phyloP scores from a whole-genome alignment of 139 green algal species.

The Gonium pectorale region DNA sequence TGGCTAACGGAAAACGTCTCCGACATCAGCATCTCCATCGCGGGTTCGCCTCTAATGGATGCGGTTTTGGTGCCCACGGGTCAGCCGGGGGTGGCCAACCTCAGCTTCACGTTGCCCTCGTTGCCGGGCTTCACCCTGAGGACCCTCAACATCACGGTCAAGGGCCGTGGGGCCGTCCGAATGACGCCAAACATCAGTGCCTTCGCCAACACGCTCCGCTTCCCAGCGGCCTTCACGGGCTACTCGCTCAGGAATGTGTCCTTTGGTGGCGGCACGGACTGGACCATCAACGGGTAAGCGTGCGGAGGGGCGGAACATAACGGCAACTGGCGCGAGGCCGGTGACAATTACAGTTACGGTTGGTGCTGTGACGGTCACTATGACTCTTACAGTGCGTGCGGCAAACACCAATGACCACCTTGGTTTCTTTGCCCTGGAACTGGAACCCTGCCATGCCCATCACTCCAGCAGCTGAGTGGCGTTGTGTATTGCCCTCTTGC shows the following conservation, averaged over 20 bases:
- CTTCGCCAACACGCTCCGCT: not conserved
- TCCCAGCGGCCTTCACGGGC: constrained; percentile 30
- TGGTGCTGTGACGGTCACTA: too few relatives aligned
- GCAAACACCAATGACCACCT: not conserved
- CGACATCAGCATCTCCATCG: not conserved
- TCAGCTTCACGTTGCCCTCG: not conserved
- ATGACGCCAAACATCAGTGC: not conserved
- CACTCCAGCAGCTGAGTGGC: not conserved
- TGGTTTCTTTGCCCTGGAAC: not conserved
- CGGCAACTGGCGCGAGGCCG: not conserved
- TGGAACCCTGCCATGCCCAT: not conserved
- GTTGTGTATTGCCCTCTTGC: not conserved
- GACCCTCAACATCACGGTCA: constrained; percentile 17
- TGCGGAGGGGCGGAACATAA: not conserved
- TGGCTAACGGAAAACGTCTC: not conserved
- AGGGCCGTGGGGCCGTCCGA: not conserved
- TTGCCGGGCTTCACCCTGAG: not conserved
- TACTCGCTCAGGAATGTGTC: constrained; percentile 38
- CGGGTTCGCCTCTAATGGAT: constrained; percentile 2
- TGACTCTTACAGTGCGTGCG: too few relatives aligned
- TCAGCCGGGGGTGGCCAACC: not conserved
- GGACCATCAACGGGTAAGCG: not conserved
- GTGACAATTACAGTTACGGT: not conserved
- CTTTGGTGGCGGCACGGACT: not conserved
- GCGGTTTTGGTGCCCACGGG: not conserved